These are phyloP conservation scores for Gossypium raimondii DNA, from an alignment of 345 rosid genomes.

Conservation along the genomic window DNA sequence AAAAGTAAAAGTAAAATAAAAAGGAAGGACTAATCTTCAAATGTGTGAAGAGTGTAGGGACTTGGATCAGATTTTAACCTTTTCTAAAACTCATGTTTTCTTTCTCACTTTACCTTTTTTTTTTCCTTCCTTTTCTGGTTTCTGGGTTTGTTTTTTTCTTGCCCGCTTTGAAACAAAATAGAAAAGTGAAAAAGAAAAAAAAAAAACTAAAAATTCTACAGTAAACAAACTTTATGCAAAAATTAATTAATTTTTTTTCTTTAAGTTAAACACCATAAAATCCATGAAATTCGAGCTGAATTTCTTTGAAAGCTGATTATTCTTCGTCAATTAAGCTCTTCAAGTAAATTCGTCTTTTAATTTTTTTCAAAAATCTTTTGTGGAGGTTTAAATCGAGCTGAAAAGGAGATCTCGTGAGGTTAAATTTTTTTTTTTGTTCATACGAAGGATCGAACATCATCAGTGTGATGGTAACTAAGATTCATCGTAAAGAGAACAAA, in stretches of 20 bases:
- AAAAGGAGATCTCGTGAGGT: slow-evolving; percentile 32
- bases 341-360: background rate
- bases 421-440: background rate
- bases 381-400: slow-evolving; percentile 7
- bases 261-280: slow-evolving; percentile 3
- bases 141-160: slow-evolving; percentile 28
- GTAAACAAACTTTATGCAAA: background rate
- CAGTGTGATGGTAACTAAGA: slow-evolving; percentile 42
- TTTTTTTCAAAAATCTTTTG: background rate
- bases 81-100: no score
- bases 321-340: background rate
- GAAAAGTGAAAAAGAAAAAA: background rate
- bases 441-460: slow-evolving; percentile 26
- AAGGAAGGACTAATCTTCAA: no score
- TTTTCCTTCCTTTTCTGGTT: no score
- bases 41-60: no score
- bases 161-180: slow-evolving; percentile 7
- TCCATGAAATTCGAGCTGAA: slow-evolving; percentile 14
- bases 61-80: no score
- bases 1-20: no score
- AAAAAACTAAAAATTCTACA: background rate
- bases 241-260: background rate
- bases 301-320: background rate
- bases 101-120: background rate
- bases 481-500: slow-evolving; percentile 29